Conservation (phyloP, 495 filamentous ascomycete species). For the Stereocaulon alpinum region DNA sequence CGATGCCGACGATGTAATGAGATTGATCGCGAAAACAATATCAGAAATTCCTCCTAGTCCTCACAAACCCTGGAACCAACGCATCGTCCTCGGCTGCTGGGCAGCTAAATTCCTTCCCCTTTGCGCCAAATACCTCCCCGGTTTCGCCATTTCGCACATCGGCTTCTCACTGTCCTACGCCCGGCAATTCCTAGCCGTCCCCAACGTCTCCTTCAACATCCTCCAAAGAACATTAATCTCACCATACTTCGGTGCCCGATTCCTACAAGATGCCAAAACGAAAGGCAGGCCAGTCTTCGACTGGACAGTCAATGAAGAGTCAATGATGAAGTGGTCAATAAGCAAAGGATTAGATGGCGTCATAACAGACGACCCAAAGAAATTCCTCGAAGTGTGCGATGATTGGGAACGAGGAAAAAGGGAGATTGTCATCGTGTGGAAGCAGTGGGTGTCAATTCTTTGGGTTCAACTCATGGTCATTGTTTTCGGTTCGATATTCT, state of each 20-base stretch:
- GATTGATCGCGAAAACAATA: slow-evolving; percentile 51
- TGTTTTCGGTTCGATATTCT: slow-evolving; percentile 18
- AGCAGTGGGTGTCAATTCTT: slow-evolving; percentile 12
- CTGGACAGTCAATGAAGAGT: slow-evolving; percentile 78
- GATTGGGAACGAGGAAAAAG: slow-evolving; percentile 25
- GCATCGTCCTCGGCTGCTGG: slow-evolving; percentile 75
- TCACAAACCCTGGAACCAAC: slow-evolving; percentile 51
- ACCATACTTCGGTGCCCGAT: slow-evolving; percentile 45
- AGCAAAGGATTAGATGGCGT: slow-evolving; percentile 43
- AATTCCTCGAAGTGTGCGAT: slow-evolving; percentile 35
- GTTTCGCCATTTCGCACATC: slow-evolving; percentile 60
- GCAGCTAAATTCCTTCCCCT: slow-evolving; percentile 53
- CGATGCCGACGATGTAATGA: slow-evolving; percentile 58
- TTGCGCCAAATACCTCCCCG: slow-evolving; percentile 50
- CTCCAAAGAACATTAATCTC: slow-evolving; percentile 53
- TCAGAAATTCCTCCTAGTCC: slow-evolving; percentile 34
- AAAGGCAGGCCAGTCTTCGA: slow-evolving; percentile 50
- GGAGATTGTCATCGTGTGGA: slow-evolving; percentile 8
- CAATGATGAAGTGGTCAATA: slow-evolving; percentile 65
- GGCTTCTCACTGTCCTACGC: slow-evolving; percentile 61
- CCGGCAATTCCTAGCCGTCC: slow-evolving; percentile 50
- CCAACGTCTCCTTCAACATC: slow-evolving; percentile 65
- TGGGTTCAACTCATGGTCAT: slow-evolving; percentile 21
- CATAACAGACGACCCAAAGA: slow-evolving; percentile 47
- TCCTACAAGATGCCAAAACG: slow-evolving; percentile 49